Percentiles rank a stretch among this genome's conserved stretches.
Conservation (phyloP, 306 rosid species). For the Hippophae gyantsensis region DNA sequence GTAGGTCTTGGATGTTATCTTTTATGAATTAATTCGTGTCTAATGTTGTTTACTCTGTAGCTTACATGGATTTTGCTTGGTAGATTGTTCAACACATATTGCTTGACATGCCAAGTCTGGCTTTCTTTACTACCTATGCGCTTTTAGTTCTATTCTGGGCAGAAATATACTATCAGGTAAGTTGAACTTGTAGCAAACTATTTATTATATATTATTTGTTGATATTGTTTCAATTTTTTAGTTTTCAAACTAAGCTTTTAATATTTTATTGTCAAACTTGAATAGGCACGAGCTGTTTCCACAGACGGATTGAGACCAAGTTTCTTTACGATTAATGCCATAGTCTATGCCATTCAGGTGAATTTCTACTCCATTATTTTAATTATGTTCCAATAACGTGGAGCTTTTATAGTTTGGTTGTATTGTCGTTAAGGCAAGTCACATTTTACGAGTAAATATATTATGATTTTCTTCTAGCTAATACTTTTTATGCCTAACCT, state of each 20-base stretch:
- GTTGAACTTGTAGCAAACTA: slow-evolving; percentile 4
- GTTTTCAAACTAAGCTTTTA: background rate
- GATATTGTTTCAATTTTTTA: background rate
- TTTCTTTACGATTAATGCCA: slow-evolving; percentile 67
- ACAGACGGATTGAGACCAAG: slow-evolving; percentile 93
- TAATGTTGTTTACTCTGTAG: slow-evolving; percentile 7
- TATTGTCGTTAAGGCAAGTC: no score
- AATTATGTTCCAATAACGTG: no score
- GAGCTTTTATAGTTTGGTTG: no score
- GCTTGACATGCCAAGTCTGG: slow-evolving; percentile 89
- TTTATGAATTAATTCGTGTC: background rate
- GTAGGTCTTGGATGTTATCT: slow-evolving; percentile 25
- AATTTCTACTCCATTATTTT: slow-evolving; percentile 24
- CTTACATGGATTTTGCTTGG: slow-evolving; percentile 13
- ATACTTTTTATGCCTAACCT: no score
- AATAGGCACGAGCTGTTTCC: slow-evolving; percentile 92
- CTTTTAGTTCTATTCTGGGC: slow-evolving; percentile 96
- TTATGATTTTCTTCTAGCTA: no score
- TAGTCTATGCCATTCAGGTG: slow-evolving; percentile 92
- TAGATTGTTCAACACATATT: slow-evolving; percentile 81
- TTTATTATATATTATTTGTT: background rate
- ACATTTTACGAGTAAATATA: no score
- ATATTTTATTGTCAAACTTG: slow-evolving; percentile 8
- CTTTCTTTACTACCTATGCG: slow-evolving; percentile 93
- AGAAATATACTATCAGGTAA: slow-evolving; percentile 94